Evolutionary conservation across 106 monocot species (phyloP).

Genomic region (Posidonia australis): DNA sequence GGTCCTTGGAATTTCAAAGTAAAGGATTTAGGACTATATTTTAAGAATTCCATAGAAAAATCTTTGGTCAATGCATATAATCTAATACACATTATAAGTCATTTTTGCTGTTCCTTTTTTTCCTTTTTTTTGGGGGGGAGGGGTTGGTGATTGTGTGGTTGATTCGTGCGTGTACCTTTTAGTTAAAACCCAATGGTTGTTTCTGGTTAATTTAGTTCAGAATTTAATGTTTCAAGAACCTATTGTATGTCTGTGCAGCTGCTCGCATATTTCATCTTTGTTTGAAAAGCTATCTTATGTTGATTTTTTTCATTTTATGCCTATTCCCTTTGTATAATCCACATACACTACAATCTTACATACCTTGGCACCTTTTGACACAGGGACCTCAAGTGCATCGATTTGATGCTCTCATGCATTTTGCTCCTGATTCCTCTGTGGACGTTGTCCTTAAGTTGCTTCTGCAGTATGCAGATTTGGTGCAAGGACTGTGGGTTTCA

Average conservation of each 20-base stretch:
- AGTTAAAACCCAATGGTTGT: too few relatives aligned
- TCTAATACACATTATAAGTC: too few relatives aligned
- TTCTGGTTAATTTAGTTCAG: too few relatives aligned
- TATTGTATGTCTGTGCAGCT: too few relatives aligned
- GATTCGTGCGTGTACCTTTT: too few relatives aligned
- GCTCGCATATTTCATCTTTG: too few relatives aligned
- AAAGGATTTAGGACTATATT: too few relatives aligned
- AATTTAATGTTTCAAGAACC: too few relatives aligned
- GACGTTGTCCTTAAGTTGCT: conserved; percentile 44
- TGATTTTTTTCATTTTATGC: not conserved
- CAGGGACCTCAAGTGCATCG: conserved; percentile 59
- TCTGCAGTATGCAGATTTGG: conserved; percentile 51
- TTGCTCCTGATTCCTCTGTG: conserved; percentile 38
- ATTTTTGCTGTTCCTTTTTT: not conserved
- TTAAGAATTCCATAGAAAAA: not conserved
- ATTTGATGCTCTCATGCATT: conserved; percentile 59
- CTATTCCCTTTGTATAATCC: not conserved
- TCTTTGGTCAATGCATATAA: not conserved
- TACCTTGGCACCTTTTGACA: conserved; percentile 2
- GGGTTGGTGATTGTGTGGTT: too few relatives aligned
- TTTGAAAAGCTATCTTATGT: not conserved
- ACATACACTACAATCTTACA: too few relatives aligned
- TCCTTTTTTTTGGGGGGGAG: not conserved
- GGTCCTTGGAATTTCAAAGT: not conserved
- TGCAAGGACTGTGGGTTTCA: conserved; percentile 81